phyloP scores from a whole-genome alignment of 2,329 filamentous ascomycete genomes.

The Aspergillus alliaceus region DNA sequence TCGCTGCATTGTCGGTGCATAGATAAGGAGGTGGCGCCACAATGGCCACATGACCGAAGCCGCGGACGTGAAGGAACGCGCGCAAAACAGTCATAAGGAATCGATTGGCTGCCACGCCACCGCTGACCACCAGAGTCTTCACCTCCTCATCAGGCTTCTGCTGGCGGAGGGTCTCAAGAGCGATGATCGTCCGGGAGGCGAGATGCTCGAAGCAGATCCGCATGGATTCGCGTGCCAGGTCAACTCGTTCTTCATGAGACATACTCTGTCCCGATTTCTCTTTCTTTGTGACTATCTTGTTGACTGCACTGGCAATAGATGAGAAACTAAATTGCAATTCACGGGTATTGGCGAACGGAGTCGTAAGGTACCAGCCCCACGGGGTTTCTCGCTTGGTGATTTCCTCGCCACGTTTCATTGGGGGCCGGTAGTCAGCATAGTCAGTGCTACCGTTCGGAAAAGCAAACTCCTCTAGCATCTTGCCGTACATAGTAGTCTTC shows the following conservation, averaged over 20 bases:
- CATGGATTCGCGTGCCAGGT: constrained; percentile 73
- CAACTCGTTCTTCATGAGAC: constrained; percentile 60
- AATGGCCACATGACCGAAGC: constrained; percentile 61
- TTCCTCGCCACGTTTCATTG: constrained; percentile 59
- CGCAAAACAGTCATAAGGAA: constrained; percentile 71
- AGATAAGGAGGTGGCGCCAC: constrained; percentile 72
- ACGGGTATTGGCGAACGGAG: constrained; percentile 63
- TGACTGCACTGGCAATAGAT: constrained; percentile 66
- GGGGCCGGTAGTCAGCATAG: constrained; percentile 57
- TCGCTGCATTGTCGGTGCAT: constrained; percentile 95
- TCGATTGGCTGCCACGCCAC: constrained; percentile 83
- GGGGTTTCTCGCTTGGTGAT: constrained; percentile 49
- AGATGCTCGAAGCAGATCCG: constrained; percentile 84
- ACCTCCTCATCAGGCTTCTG: constrained; percentile 32
- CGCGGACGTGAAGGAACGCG: constrained; percentile 64
- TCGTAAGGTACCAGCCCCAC: constrained; percentile 68
- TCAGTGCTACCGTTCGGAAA: constrained; percentile 55
- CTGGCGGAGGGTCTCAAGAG: constrained; percentile 50
- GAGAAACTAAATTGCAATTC: constrained; percentile 72
- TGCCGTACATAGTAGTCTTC: constrained; percentile 75
- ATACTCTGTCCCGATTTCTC: constrained; percentile 38
- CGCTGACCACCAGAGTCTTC: constrained; percentile 74
- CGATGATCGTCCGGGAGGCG: constrained; percentile 70
- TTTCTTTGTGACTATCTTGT: constrained; percentile 53
- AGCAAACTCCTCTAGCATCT: constrained; percentile 75